Percentiles rank a stretch among this genome's conserved stretches.
Evolutionary conservation across 2,329 filamentous ascomycete genomes (phyloP).

Genomic region (Parafenestella ontariensis): DNA sequence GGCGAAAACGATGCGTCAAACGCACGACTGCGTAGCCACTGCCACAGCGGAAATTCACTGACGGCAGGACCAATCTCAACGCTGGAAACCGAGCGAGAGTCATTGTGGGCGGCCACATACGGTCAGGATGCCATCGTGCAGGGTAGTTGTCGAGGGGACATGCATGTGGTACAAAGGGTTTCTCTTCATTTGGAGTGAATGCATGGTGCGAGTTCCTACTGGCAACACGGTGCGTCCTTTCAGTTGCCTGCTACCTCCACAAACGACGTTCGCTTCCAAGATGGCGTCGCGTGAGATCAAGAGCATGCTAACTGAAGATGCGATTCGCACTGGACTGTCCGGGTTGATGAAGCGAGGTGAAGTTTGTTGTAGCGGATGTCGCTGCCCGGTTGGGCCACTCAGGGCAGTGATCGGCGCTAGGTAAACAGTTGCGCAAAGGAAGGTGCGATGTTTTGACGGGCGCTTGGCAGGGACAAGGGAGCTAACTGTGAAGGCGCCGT

Average conservation of each 20-base stretch:
- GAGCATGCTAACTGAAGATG: too few relatives aligned
- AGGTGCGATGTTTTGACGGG: not conserved
- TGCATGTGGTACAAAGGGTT: not conserved
- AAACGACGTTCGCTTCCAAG: too few relatives aligned
- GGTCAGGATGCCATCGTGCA: not conserved
- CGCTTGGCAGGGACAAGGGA: slow-evolving; percentile 2
- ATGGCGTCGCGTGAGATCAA: too few relatives aligned
- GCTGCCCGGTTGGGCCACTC: not conserved
- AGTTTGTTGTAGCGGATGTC: not conserved
- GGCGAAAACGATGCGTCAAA: not conserved
- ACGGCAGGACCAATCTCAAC: not conserved
- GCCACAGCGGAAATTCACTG: not conserved
- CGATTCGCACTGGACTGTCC: not conserved
- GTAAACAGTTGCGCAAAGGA: slow-evolving; percentile 1
- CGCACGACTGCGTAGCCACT: not conserved
- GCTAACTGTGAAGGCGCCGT: not conserved
- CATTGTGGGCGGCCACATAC: not conserved
- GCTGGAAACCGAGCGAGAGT: not conserved
- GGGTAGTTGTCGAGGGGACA: not conserved
- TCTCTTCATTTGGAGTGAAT: not conserved
- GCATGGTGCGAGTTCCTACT: not conserved
- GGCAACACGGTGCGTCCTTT: not conserved
- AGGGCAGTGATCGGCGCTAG: slow-evolving; percentile 4
- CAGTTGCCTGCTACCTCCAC: not conserved
- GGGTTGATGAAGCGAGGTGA: not conserved